These are phyloP conservation scores for Leccinum olivaceopallidum DNA, from an alignment of 768 basidiomycete species.

Conservation along the genomic window DNA sequence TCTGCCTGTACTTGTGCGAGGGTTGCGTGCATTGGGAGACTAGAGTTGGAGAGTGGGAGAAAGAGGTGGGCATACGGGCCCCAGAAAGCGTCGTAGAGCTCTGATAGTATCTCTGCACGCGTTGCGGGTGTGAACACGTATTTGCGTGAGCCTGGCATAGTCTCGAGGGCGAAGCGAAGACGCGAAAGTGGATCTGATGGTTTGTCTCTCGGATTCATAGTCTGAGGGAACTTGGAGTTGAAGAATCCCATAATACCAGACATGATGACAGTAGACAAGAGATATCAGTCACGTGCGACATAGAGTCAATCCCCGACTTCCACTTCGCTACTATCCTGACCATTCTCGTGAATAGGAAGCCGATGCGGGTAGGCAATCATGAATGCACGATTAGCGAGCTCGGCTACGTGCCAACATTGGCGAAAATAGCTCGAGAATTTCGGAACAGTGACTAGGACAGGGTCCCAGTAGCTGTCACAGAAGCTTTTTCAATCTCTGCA, in stretches of 20 bases:
- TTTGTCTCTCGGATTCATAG: constrained; percentile 57
- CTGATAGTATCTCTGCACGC: constrained; percentile 78
- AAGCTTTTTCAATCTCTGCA: no score
- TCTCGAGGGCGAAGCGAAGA: constrained; percentile 74
- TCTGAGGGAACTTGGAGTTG: constrained; percentile 49
- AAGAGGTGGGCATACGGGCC: constrained; percentile 73
- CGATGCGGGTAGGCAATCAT: no score
- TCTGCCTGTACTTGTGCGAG: constrained; percentile 71
- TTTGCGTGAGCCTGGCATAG: constrained; percentile 78
- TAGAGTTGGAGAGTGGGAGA: constrained; percentile 62
- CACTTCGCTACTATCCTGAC: no score
- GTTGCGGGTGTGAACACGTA: constrained; percentile 73
- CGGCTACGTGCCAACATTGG: no score
- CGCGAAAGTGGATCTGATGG: constrained; percentile 66
- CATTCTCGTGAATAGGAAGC: no score
- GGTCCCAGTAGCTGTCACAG: no score
- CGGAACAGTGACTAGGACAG: no score
- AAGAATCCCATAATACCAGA: constrained; percentile 47
- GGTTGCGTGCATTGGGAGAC: constrained; percentile 60
- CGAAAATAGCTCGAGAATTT: no score
- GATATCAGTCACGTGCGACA: not conserved
- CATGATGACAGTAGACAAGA: constrained; percentile 23
- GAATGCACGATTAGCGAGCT: no score
- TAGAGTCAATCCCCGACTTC: no score
- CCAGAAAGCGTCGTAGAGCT: constrained; percentile 83